Evolutionary conservation across 805 yeast species (phyloP).

Genomic region (Starmerella khaoyaiensis): DNA sequence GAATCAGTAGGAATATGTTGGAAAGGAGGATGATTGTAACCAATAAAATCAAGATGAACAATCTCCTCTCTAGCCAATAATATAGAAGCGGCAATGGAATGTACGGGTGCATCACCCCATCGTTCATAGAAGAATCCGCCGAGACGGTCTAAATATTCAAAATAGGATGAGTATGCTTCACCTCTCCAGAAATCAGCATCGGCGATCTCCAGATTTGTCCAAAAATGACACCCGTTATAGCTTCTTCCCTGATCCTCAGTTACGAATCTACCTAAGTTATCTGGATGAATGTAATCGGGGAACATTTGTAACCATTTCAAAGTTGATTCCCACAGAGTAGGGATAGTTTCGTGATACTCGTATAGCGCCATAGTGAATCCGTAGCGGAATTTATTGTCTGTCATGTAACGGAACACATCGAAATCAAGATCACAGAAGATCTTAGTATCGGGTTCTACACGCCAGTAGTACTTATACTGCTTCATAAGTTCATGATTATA

Average conservation of each 20-base stretch:
- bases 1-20: conserved; percentile 58
- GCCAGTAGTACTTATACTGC: conserved; percentile 86
- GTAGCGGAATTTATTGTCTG: conserved; percentile 51
- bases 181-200: conserved; percentile 62
- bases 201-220: conserved; percentile 93
- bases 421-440: conserved; percentile 85
- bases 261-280: conserved; percentile 55
- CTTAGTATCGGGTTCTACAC: conserved; percentile 88
- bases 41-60: conserved; percentile 88
- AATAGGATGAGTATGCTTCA: conserved; percentile 53
- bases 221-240: conserved; percentile 74
- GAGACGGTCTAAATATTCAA: conserved; percentile 50
- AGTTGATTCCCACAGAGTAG: conserved; percentile 56
- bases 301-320: conserved; percentile 34
- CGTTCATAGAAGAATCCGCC: conserved; percentile 86
- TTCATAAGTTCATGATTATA: conserved; percentile 64
- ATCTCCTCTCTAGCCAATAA: conserved; percentile 53
- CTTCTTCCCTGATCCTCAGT: conserved; percentile 59
- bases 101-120: conserved; percentile 98
- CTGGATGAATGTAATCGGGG: conserved; percentile 43
- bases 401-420: conserved; percentile 88
- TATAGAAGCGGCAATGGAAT: conserved; percentile 75
- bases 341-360: conserved; percentile 73
- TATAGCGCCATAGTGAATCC: conserved; percentile 74
- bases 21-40: conserved; percentile 57